Percentiles rank a stretch among this genome's conserved stretches.
These are phyloP conservation scores for Trypethelium eluteriae DNA, from an alignment of 495 filamentous ascomycete genomes.

Conservation along the genomic window DNA sequence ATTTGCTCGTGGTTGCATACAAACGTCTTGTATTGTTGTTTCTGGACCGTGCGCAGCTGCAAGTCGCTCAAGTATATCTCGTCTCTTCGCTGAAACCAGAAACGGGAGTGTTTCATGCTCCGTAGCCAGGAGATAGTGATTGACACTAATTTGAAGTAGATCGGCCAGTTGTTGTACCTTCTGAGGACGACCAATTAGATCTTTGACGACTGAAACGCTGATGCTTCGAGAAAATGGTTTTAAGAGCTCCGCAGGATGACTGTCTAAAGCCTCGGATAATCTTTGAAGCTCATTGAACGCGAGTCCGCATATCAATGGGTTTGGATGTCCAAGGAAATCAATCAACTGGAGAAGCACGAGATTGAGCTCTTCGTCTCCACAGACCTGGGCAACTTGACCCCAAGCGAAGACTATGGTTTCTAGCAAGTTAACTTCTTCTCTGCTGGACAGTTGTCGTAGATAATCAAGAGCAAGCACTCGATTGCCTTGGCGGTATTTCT, in stretches of 20 bases:
- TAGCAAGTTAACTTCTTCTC: constrained; percentile 53
- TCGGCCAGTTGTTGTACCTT: constrained; percentile 74
- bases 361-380: constrained; percentile 70
- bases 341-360: constrained; percentile 74
- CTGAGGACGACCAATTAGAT: constrained; percentile 70
- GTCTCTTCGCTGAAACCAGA: constrained; percentile 67
- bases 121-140: constrained; percentile 65
- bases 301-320: constrained; percentile 65
- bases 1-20: constrained; percentile 56
- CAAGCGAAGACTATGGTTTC: constrained; percentile 82
- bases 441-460: constrained; percentile 61
- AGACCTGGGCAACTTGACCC: constrained; percentile 67
- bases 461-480: constrained; percentile 57
- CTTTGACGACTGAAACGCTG: constrained; percentile 69
- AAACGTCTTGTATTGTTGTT: constrained; percentile 51
- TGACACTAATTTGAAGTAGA: constrained; percentile 61
- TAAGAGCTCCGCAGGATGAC: constrained; percentile 59
- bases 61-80: constrained; percentile 72
- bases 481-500: constrained; percentile 52
- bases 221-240: constrained; percentile 81
- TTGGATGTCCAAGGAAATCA: constrained; percentile 78
- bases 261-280: constrained; percentile 55
- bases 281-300: constrained; percentile 70
- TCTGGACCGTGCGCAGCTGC: constrained; percentile 60
- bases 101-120: constrained; percentile 77